These are phyloP conservation scores for Lycium barbarum DNA, from an alignment of 257 asterid genomes.

Conservation along the genomic window DNA sequence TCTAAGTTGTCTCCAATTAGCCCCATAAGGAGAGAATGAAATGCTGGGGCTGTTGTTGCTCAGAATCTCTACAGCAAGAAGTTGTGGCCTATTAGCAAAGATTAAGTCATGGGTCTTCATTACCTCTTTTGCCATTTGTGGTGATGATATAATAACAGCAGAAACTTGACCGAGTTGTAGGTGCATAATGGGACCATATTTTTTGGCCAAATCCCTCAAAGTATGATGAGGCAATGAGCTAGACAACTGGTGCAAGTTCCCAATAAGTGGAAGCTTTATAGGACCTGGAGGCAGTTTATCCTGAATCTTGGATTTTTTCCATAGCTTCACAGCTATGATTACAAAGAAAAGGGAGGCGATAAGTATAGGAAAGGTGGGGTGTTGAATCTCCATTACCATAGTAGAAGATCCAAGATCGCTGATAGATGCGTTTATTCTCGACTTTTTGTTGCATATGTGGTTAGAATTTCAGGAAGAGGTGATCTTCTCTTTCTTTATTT, in stretches of 20 bases:
- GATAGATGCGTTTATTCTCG: background rate
- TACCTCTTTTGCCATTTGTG: slow-evolving; percentile 7
- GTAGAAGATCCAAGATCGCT: background rate
- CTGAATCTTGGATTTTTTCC: background rate
- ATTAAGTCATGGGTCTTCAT: background rate
- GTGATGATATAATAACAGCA: slow-evolving; percentile 15
- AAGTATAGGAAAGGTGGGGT: background rate
- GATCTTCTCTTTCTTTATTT: background rate
- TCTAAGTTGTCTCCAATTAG: slow-evolving; percentile 5
- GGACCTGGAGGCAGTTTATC: slow-evolving; percentile 16
- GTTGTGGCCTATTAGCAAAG: slow-evolving; percentile 17
- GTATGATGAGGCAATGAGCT: background rate
- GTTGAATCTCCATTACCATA: slow-evolving; percentile 3
- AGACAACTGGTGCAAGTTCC: slow-evolving; percentile 20
- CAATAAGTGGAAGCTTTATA: slow-evolving; percentile 8
- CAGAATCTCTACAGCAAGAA: background rate
- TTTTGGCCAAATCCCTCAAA: background rate
- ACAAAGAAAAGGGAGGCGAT: slow-evolving; percentile 7
- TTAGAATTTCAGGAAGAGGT: background rate
- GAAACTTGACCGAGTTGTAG: slow-evolving; percentile 13
- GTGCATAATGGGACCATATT: slow-evolving; percentile 21
- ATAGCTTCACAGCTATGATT: background rate
- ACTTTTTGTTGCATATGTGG: background rate
- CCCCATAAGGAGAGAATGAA: background rate
- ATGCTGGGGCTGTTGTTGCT: background rate